Base-by-base conservation (phyloP, 345 rosid species). In the Noccaea caerulescens region DNA sequence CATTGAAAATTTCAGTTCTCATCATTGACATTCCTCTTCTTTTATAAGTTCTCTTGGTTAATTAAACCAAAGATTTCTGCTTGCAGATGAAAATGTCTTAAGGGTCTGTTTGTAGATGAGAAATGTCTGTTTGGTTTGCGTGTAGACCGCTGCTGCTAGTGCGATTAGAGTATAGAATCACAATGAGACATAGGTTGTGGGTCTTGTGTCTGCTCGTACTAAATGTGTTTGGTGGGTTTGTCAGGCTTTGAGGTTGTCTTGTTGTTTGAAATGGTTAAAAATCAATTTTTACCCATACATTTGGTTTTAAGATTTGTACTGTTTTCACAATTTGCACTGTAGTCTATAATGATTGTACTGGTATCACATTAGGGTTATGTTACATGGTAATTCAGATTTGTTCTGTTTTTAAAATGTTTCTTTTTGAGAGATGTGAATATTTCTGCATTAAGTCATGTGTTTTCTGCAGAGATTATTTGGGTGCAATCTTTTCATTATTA, bases 181-280 rank as follows among this genome's bases (percentile, higher is more conserved):
- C 12, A 49, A 32, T 66, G 59, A 39, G 63, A 52, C 47, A 57
- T 54, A 73, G 68, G 30, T 52, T 59, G 68, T 67, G 78, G 72
- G 73, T 44, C 69, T 75, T 43, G 73, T 60, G 69, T 43, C 69
- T 68, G 69, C n/a, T 45, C 41, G 68, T 67, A 74, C 68, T 75
- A 68, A 75, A 67, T 75, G 73, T 68, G 52, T 54, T 61, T 68
- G 64, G 79, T 75, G 79, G 74, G 74, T 55, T 27, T 68, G 65
- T 75, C 73, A 75, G 65, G 58, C 79, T 37, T 37, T 55, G 64
- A 68, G 46, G 38, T 75, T 75, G 79, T 75, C 74, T 18, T 69
- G 18, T 69, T 68, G 53, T 75, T 45, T 62, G 69, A 53, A 61
- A 55, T 67, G 68, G 73, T 67, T 58, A 47, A 59, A 20, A 51